phyloP scores from a whole-genome alignment of 2,329 filamentous ascomycete genomes.

The Achaetomium macrosporum region DNA sequence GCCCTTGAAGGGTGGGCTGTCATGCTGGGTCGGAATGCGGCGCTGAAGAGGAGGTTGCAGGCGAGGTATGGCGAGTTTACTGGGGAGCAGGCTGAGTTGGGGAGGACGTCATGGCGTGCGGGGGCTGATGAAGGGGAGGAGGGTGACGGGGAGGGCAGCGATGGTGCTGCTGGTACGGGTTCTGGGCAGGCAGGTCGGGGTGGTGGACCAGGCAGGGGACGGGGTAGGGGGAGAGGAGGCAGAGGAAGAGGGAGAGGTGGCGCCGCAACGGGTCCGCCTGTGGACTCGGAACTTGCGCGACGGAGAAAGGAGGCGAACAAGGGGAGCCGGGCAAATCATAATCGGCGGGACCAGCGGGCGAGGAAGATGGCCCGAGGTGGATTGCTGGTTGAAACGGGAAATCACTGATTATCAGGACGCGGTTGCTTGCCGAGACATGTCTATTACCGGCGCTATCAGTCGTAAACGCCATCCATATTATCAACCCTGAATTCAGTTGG shows the following conservation, averaged over 20 bases:
- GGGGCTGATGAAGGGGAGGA: constrained; percentile 43
- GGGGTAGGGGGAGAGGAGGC: constrained; percentile 40
- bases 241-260: constrained; percentile 51
- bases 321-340: constrained; percentile 77
- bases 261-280: constrained; percentile 61
- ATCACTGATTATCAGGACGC: neutral
- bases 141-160: constrained; percentile 47
- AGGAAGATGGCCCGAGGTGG: constrained; percentile 59
- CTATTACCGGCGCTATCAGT: too few relatives aligned
- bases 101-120: constrained; percentile 59
- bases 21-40: constrained; percentile 71
- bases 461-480: too few relatives aligned
- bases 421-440: too few relatives aligned
- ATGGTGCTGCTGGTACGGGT: constrained; percentile 38
- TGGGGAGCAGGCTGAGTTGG: constrained; percentile 60
- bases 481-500: too few relatives aligned
- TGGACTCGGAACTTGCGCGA: constrained; percentile 64
- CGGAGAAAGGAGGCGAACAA: constrained; percentile 79
- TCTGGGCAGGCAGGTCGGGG: constrained; percentile 39
- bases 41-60: constrained; percentile 64
- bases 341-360: constrained; percentile 64
- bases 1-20: constrained; percentile 90
- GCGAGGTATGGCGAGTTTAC: constrained; percentile 60
- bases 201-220: constrained; percentile 34
- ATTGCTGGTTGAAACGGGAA: constrained; percentile 22